Percentiles rank a stretch among this genome's conserved stretches.
Conservation (phyloP, 441 rosid species). For the Erysimum cheiri region DNA sequence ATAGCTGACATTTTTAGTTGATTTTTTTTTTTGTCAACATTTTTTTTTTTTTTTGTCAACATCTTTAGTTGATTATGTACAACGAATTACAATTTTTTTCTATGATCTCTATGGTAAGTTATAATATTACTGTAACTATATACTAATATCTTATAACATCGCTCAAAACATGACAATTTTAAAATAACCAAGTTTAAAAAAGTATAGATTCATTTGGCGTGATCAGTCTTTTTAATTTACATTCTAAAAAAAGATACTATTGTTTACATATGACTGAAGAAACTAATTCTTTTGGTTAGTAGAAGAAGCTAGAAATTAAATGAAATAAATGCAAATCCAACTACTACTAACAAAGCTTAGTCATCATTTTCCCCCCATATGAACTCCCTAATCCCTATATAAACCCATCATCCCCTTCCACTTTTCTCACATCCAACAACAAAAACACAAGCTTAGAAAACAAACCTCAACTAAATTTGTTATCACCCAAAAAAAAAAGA, state of each 20-base stretch:
- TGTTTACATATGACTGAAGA: background rate
- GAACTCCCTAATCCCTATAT: constrained; percentile 25
- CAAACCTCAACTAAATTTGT: background rate
- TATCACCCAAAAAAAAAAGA: background rate
- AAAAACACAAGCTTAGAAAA: constrained; percentile 23
- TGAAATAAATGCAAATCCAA: constrained; percentile 33
- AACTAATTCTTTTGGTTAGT: background rate
- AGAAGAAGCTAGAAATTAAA: background rate
- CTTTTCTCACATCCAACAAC: constrained; percentile 34
- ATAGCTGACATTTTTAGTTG: too few relatives aligned
- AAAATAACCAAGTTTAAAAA: background rate
- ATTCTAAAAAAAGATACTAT: background rate
- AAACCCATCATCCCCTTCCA: constrained; percentile 24
- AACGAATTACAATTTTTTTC: background rate
- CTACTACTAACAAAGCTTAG: constrained; percentile 17
- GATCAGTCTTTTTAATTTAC: background rate
- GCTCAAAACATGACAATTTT: background rate
- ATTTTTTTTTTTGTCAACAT: too few relatives aligned
- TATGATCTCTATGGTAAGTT: background rate
- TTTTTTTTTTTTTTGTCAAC: too few relatives aligned
- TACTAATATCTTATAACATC: background rate
- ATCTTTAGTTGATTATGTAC: background rate
- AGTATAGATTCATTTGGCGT: background rate
- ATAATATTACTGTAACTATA: background rate
- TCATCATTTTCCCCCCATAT: background rate